Evolutionary conservation across 306 rosid species (phyloP), one percentile per base, ranked within the genome.

Genomic region (Lupinus albus): DNA sequence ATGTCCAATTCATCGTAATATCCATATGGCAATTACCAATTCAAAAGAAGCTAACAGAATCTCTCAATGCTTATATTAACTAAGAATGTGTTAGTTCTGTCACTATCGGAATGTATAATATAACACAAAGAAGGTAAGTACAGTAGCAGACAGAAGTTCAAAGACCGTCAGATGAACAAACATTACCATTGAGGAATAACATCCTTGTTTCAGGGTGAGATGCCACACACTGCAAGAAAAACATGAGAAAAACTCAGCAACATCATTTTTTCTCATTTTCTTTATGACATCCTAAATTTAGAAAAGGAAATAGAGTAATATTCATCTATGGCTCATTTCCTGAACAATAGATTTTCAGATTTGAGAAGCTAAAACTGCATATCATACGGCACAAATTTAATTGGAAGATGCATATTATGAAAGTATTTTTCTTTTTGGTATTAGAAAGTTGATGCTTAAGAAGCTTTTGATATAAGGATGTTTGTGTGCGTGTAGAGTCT

Each of bases 191-290:
- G 16, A 89, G 95, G 79, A 92, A 92, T 62, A 82, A 58, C 95
- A 84, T 92, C 83, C 96, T 81, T 32, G 98, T 89, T 63, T 87
- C 98, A 7, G 96, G 91, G 78, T 92, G 96, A 64, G 98, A 92
- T 6, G 98, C 98, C 57, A 92, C 98, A 59, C 96, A 92, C 98
- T 92, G 89, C 38, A 76, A 67, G 41, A 78, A 67, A 60, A 78
- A 41, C 30, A 25, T 51, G 46, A 36, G 44, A 72, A 33, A 61
- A 53, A 70, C 47, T 58, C 5, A 73, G 81, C 9, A 67, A 51
- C 4, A 3, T 30, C 45, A 6, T 17, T 28, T 58, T 36, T 25
- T 17, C 47, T 49, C 12, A 39, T 38, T 51, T 59, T 53, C 13
- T 72, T 38, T 7, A 46, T 62, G 39, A 30, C 18, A 44, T 55